Base-by-base conservation (phyloP, 1,139 yeast species). In the Candida sojae region DNA sequence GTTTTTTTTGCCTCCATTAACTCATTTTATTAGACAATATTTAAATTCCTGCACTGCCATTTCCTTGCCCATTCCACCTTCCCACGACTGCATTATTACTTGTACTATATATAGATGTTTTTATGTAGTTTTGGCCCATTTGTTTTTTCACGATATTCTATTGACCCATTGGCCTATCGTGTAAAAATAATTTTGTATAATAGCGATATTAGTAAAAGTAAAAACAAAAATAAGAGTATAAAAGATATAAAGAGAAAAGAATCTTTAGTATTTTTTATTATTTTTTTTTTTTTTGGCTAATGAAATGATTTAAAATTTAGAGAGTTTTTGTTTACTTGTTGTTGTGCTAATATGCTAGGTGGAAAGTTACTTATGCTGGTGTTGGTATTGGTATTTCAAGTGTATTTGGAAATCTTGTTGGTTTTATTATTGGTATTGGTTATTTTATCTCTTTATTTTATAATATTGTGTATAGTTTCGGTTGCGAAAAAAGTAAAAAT, bases 101-200 rank as follows among this genome's bases (percentile, higher is more conserved):
- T 38, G 41, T 38, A 38, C 33, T 38, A 38, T 38, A 38, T 38
- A 38, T 38, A 38, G 41, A 38, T 38, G 29, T 13, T 36, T 17
- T 38, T 38, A 38, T 38, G 33, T 38, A 38, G 41, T 38, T 38
- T 17, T 12, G 33, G 33, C 41, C 32, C 23, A 31, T 37, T 32
- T 38, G 33, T 32, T 13, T 31, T 26, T 26, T 26, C 9, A 26
- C 9, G 9, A 23, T 33, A 31, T 21, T 41, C 42, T 35, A 25
- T 36, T 44, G 2, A 11, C 30, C 30, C 26, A 7, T 34, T 26
- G 11, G 7, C 17, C 39, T 36, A 28, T 28, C 33, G 28, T 28
- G 41, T 38, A 38, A 38, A 38, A 37, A 25, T 32, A 38, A 28
- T 28, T n/a, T 28, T 38, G 41, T 38, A 38, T 38, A 37, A n/a